Base-by-base conservation (phyloP, 2,329 filamentous ascomycete species). In the Fusarium fracticaudum region DNA sequence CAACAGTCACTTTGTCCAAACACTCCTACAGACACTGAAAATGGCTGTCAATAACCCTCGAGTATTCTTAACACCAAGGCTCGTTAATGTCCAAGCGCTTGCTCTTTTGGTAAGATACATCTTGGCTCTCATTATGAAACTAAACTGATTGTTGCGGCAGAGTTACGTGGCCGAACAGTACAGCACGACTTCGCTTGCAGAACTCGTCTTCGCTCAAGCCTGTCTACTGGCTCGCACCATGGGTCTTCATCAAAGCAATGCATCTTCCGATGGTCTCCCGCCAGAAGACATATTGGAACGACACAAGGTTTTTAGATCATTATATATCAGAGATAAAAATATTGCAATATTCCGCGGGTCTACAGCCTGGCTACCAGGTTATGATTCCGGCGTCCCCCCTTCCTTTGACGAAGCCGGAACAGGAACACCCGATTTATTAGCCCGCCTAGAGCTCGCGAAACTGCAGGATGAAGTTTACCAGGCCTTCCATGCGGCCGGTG, bases 31-130 rank as follows among this genome's bases (percentile, higher is more conserved):
- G 54, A 79, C 75, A 2, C 38, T 79, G 29, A 71, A 63, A 22
- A 76, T 79, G 77, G 74, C 76, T 9, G 53, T 79, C n/a, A 79
- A 77, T 41, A 79, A 79, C 8, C 75, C 77, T 6, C 57, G 77
- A 3, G 69, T 79, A 4, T 79, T 78, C n/a, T 37, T 79, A 24
- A 69, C 76, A 8, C 77, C 77, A 17, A 71, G 77, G 9, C 69
- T 79, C 18, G 62, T 77, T 24, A 79, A 79, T 24, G 76, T 79
- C 2, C 77, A 79, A 29, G 77, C 76, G 3, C 70, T 79, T 47
- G 74, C 77, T n/a, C 57, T 79, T 13, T 40, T 79, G 53, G 77
- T 79, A 72, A 54, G 68, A 15, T 4, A 29, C 3, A 10, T 31
- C 37, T 18, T 22, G 6, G 10, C 15, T 13, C 12, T 9, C 31